Evolutionary conservation across 805 yeast species (phyloP).

Genomic region (Jamesozyma spencerorum): DNA sequence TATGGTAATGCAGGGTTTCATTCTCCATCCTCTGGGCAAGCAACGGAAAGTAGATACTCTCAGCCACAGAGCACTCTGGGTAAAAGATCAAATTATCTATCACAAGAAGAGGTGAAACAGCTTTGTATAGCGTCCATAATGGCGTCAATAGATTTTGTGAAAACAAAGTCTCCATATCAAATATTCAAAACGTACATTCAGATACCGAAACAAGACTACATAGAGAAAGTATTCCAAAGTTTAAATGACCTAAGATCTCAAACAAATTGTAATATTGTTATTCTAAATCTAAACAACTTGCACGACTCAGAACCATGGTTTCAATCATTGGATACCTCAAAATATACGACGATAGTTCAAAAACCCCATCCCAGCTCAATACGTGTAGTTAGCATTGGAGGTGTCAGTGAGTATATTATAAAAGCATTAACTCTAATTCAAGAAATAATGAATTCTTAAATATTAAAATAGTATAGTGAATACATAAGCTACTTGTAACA

Average conservation of each 20-base stretch:
- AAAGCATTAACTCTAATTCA: slow-evolving; percentile 20
- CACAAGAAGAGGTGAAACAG: slow-evolving; percentile 25
- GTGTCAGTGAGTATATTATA: slow-evolving; percentile 27
- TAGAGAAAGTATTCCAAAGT: slow-evolving; percentile 22
- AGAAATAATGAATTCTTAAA: slow-evolving; percentile 8
- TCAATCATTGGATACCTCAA: slow-evolving; percentile 15
- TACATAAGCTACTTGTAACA: too few species aligned
- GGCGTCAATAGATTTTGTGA: slow-evolving; percentile 21
- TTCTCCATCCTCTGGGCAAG: neutral
- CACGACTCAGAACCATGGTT: slow-evolving; percentile 29
- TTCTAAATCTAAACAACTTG: slow-evolving; percentile 27
- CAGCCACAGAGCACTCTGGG: neutral
- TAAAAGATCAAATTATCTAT: slow-evolving; percentile 15
- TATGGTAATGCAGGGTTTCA: neutral
- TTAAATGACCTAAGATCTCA: slow-evolving; percentile 25
- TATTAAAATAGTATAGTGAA: too few species aligned
- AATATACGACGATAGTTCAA: slow-evolving; percentile 15
- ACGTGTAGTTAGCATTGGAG: slow-evolving; percentile 27
- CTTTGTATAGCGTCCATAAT: slow-evolving; percentile 24
- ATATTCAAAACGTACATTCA: slow-evolving; percentile 27
- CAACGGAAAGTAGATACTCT: neutral
- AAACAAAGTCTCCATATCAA: slow-evolving; percentile 24
- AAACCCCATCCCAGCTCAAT: slow-evolving; percentile 28
- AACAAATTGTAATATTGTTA: slow-evolving; percentile 29
- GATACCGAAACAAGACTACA: slow-evolving; percentile 26